Conservation (phyloP, 495 filamentous ascomycete species). For the Jackrogersella minutella region DNA sequence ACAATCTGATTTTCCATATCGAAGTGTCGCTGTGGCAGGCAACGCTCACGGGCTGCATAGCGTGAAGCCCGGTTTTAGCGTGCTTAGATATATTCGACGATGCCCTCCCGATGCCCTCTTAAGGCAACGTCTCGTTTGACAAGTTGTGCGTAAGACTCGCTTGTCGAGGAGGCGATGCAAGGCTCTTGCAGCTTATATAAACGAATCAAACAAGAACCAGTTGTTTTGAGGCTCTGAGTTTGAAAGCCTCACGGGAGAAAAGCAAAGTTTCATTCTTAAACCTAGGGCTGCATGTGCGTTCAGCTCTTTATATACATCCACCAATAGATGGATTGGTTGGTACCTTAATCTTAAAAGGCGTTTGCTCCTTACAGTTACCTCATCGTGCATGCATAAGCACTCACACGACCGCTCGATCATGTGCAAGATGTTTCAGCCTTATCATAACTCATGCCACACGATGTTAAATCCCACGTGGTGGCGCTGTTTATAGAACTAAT, state of each 20-base stretch:
- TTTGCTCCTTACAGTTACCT: too few species aligned
- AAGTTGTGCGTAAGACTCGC: too few species aligned
- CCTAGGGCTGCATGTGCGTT: not conserved
- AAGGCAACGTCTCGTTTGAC: not conserved
- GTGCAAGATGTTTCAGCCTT: not conserved
- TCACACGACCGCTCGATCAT: not conserved
- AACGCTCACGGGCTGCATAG: not conserved
- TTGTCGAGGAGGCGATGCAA: not conserved
- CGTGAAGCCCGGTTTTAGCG: not conserved
- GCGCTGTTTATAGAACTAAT: not conserved
- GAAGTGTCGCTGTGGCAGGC: not conserved
- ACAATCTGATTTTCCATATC: not conserved
- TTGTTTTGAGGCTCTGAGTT: not conserved
- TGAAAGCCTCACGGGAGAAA: not conserved
- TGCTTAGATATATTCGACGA: not conserved
- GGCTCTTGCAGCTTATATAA: slow-evolving; percentile 1
- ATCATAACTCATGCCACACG: not conserved
- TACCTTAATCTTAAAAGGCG: too few species aligned
- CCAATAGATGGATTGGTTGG: too few species aligned
- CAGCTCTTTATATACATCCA: too few species aligned
- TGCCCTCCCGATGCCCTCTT: not conserved
- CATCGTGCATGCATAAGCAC: not conserved
- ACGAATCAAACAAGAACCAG: not conserved
- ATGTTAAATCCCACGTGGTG: not conserved
- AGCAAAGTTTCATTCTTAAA: not conserved